Percentiles rank a stretch among this genome's conserved stretches.
phyloP scores from a whole-genome alignment of 2,329 filamentous ascomycete species.

The Diaporthe aspalathi region DNA sequence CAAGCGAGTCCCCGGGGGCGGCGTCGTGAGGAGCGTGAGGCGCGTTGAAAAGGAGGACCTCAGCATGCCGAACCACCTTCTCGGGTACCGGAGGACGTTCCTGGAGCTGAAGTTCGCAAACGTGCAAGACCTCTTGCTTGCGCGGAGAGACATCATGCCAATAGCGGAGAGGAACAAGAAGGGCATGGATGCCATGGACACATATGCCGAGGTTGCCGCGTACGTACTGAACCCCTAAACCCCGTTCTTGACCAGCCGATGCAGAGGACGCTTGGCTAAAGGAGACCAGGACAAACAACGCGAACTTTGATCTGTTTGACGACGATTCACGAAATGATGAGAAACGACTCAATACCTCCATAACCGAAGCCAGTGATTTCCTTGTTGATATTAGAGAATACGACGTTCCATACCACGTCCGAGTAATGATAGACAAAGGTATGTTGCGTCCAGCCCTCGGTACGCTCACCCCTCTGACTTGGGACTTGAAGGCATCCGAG shows the following conservation, averaged over 20 bases:
- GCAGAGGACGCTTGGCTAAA: conserved; percentile 42
- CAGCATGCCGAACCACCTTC: conserved; percentile 92
- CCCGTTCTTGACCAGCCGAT: conserved; percentile 17
- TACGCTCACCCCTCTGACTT: conserved; percentile 41
- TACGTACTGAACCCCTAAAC: conserved; percentile 51
- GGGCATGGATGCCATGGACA: conserved; percentile 96
- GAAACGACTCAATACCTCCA: conserved; percentile 78
- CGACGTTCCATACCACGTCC: conserved; percentile 98
- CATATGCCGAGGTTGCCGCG: conserved; percentile 95
- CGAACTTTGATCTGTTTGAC: conserved; percentile 95
- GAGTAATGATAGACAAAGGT: conserved; percentile 90
- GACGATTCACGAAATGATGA: conserved; percentile 84
- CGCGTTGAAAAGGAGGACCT: conserved; percentile 93
- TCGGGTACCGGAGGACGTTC: conserved; percentile 90
- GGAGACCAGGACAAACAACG: conserved; percentile 68
- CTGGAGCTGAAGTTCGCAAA: conserved; percentile 89
- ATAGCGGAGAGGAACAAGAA: conserved; percentile 97
- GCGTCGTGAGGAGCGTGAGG: conserved; percentile 81
- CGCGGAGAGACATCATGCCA: conserved; percentile 85
- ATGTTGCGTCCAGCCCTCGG: background rate
- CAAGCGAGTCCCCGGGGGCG: conserved; percentile 80
- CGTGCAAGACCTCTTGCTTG: conserved; percentile 85
- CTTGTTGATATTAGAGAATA: conserved; percentile 99
- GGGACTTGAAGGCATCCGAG: conserved; percentile 79
- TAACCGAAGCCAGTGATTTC: conserved; percentile 93